Base-by-base conservation (phyloP, 2,329 filamentous ascomycete species). In the Aspergillus vadensis region DNA sequence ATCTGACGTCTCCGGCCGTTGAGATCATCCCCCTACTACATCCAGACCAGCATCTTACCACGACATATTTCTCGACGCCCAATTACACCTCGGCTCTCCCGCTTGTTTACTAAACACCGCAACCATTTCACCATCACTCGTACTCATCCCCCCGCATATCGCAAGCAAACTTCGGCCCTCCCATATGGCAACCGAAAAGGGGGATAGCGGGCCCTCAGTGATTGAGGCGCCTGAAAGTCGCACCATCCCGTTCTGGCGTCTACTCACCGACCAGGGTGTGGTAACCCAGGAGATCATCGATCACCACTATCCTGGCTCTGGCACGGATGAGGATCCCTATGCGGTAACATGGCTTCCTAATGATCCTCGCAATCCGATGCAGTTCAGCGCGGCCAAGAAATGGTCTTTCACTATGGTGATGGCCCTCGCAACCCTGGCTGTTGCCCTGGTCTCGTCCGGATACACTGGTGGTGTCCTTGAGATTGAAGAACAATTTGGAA, bases 281-380 rank as follows among this genome's bases (percentile, higher is more conserved):
- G 65, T 76, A 44, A 76, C 74, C 10, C 73, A 74, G 54, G 74
- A 75, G 53, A 67, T 76, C 8, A 64, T 70, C 39, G 72, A 75
- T 57, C 62, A 70, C 43, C 62, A 61, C 15, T 76, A 73, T 55
- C 63, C 70, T 41, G 79, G 79, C 19, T 73, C 72, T 0, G 79
- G 79, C 0, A 80, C 77, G 0, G 71, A 75, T 25, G 69, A 75
- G 1, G 77, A 80, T 62, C 79, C 79, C 0, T 81, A 73, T 64
- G 69, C 74, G n/a, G 74, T 81, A 15, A 71, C 76, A 55, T 81
- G 74, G 70, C 75, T 80, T 44, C 74, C 77, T 6, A 65, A 76
- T 52, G 79, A 81, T 57, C 75, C 75, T 9, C 71, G 77, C 30
- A 77, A 81, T 54, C 79, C 79, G 3, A 73, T 79, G 67, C 67